Evolutionary conservation across 441 rosid species (phyloP).

Genomic region (Pelargonium australe): DNA sequence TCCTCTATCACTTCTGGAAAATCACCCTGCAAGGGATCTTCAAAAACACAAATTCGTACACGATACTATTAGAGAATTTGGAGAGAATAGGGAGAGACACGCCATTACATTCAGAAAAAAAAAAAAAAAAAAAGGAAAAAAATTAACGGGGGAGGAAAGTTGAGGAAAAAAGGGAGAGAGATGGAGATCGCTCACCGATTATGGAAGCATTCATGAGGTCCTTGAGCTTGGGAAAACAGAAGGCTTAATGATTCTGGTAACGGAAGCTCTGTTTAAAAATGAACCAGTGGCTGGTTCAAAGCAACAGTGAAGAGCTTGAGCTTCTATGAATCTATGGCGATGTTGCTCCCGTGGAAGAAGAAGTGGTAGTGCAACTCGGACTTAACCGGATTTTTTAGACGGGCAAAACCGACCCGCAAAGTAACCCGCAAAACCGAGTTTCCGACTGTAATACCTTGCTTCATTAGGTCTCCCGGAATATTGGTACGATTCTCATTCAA

Average conservation of each 20-base stretch:
- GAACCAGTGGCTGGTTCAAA: slow-evolving; percentile 1
- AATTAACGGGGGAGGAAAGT: background rate
- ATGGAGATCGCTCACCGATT: slow-evolving; percentile 40
- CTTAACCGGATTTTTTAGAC: too few species aligned
- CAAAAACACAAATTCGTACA: background rate
- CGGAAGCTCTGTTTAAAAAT: background rate
- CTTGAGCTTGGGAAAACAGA: background rate
- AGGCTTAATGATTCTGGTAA: background rate
- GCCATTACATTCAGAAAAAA: background rate
- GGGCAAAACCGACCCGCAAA: too few species aligned
- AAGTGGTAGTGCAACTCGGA: too few species aligned
- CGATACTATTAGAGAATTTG: background rate
- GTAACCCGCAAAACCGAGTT: too few species aligned
- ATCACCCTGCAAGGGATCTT: slow-evolving; percentile 98
- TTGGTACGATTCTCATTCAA: too few species aligned
- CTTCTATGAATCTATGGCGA: background rate
- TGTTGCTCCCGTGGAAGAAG: background rate
- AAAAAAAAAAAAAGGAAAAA: background rate
- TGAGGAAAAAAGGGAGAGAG: background rate
- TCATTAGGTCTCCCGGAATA: too few species aligned
- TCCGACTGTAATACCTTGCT: too few species aligned
- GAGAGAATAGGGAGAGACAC: background rate
- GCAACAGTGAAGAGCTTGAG: background rate
- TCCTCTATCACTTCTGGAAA: slow-evolving; percentile 98
- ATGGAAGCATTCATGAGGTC: slow-evolving; percentile 60